Base-by-base conservation (phyloP, 2,329 filamentous ascomycete species). In the Hysterium pulicare region DNA sequence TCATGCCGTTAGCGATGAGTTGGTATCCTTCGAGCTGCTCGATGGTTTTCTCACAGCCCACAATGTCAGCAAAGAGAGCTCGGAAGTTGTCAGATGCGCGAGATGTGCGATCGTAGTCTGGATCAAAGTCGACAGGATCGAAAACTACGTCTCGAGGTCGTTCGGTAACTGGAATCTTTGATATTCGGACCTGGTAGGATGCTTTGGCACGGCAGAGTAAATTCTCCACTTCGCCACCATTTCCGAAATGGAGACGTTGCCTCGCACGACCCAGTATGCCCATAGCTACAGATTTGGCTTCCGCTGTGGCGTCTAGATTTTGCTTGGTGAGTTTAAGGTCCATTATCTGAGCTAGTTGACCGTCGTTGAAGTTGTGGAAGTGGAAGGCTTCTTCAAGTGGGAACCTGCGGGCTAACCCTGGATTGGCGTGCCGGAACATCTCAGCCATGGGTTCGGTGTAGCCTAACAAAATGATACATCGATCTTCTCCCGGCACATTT, bases 361-460 rank as follows among this genome's bases (percentile, higher is more conserved):
- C 50, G 10, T 82, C 68, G 3, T 63, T 69, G 52, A 83, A 87
- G 53, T 87, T 82, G 8, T 84, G 74, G 52, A 88, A 88, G 0
- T 55, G 50, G 49, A 87, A 87, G 0, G 78, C 81, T 0, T 72
- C 70, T 0, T 71, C 66, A 0, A 84, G 59, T 0, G 78, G 78
- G 43, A 87, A 87, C 1, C 84, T 71, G 20, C 84, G 69, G 7
- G 67, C 70, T 0, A 87, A 70, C 0, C 84, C 84, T 0, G 83
- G 83, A 48, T 87, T 87, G 39, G 77, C 76, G 19, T 82, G 81
- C n/a, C 79, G 77, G 46, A 86, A 81, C 82, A 87, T 86, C 0
- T 73, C 64, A 35, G 77, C 70, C 77, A 89, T 84, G 48, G 82
- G 71, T 0, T 81, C 75, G 34, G 77, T 70, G 61, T 88, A 88